Evolutionary conservation across 2,329 filamentous ascomycete genomes (phyloP), one percentile per base, ranked within the genome.

Genomic region (Diaporthe sp.): DNA sequence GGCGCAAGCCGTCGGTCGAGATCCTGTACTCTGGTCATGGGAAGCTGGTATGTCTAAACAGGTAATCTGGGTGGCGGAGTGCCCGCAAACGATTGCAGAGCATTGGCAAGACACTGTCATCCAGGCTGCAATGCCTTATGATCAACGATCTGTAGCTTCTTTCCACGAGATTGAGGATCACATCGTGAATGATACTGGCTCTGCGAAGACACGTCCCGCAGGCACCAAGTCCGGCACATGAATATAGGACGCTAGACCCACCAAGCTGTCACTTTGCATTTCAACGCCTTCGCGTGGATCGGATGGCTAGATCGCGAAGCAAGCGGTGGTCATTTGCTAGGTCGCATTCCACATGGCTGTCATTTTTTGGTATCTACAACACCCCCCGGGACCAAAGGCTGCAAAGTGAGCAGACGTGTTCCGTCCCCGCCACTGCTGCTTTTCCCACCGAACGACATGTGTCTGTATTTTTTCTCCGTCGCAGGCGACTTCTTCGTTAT

Each of bases 361-460:
- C 46, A 62, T 53, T 53, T 73, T 53, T 34, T 22, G 15, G 22
- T 53, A 65, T 73, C 58, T 73, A 65, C 71, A 65, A 73, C 58
- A 55, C 34, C n/a, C 58, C 58, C 7, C 7, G 22, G 49, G 44
- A 9, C 71, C 28, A 19, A 44, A 65, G 46, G 34, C 44, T 28
- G 46, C 58, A 53, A 62, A 25, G 19, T 31, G n/a, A 46, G 61
- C 42, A 34, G 57, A 62, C 22, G 22, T 49, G n/a, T 42, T 39
- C 31, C 34, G 13, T 15, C 10, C 53, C 19, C 58, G 22, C 25
- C 46, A 53, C 34, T 55, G 34, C 71, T 53, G 46, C 34, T 25
- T 9, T 42, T 22, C 25, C 25, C 37, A 46, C 12, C 31, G 10
- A 44, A 53, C 15, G 31, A 61, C 53, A 46, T 25, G 37, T 46